phyloP scores from a whole-genome alignment of 441 rosid species.

The Sinapis alba region DNA sequence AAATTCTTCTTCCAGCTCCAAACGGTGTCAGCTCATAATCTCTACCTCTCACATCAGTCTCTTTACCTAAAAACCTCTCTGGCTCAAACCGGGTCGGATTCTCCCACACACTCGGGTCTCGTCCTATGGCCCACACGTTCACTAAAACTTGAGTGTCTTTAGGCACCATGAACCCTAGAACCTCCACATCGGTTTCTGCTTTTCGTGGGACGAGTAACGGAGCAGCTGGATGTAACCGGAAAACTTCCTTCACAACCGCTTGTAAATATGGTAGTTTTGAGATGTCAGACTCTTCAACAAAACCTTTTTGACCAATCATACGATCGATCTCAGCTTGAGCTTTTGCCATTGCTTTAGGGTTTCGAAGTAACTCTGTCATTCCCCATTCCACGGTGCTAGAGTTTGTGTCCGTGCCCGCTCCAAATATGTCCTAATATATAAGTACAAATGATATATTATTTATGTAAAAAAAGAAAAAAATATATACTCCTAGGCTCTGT shows the following conservation, averaged over 20 bases:
- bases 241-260: slow-evolving; percentile 25
- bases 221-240: slow-evolving; percentile 45
- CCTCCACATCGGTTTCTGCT: slow-evolving; percentile 16
- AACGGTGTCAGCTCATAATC: slow-evolving; percentile 45
- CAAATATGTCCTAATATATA: slow-evolving; percentile 27
- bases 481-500: neutral
- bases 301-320: slow-evolving; percentile 11
- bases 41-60: slow-evolving; percentile 41
- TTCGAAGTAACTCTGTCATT: slow-evolving; percentile 57
- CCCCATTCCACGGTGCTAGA: slow-evolving; percentile 69
- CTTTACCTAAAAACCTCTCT: slow-evolving; percentile 47
- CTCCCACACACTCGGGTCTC: slow-evolving; percentile 49
- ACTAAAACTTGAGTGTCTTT: slow-evolving; percentile 22
- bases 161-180: slow-evolving; percentile 16
- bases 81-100: slow-evolving; percentile 45
- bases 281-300: slow-evolving; percentile 26
- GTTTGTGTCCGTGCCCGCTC: slow-evolving; percentile 52
- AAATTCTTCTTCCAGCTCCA: slow-evolving; percentile 50
- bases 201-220: slow-evolving; percentile 22
- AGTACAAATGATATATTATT: neutral
- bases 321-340: slow-evolving; percentile 15
- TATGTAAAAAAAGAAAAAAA: neutral
- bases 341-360: slow-evolving; percentile 11
- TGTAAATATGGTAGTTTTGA: slow-evolving; percentile 7
- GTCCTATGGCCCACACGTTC: slow-evolving; percentile 55